Conservation (phyloP, 1,139 yeast species). For the Geotrichum siamense region DNA sequence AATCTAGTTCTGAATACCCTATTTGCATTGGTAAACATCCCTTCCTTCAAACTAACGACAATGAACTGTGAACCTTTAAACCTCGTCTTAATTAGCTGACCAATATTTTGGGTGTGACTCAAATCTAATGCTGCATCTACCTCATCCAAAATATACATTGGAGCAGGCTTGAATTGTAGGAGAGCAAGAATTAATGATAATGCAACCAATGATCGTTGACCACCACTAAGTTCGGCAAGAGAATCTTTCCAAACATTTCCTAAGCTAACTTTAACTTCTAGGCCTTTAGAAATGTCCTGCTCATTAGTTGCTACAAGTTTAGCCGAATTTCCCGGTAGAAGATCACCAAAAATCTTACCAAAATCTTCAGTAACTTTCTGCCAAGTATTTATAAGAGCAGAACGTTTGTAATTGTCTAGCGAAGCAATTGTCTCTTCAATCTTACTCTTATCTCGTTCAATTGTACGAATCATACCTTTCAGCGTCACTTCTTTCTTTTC, state of each 20-base stretch:
- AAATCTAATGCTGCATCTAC: slow-evolving; percentile 97
- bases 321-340: slow-evolving; percentile 85
- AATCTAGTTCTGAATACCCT: slow-evolving; percentile 87
- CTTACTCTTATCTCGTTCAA: slow-evolving; percentile 83
- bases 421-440: slow-evolving; percentile 85
- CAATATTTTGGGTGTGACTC: slow-evolving; percentile 95
- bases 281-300: slow-evolving; percentile 79
- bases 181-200: slow-evolving; percentile 83
- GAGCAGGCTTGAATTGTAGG: slow-evolving; percentile 93
- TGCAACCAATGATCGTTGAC: slow-evolving; percentile 92
- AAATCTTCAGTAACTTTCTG: slow-evolving; percentile 71
- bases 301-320: slow-evolving; percentile 72
- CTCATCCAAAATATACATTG: slow-evolving; percentile 94
- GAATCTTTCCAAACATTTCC: slow-evolving; percentile 97
- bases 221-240: slow-evolving; percentile 91
- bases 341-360: slow-evolving; percentile 85
- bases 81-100: slow-evolving; percentile 88
- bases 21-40: slow-evolving; percentile 97
- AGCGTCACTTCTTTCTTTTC: slow-evolving; percentile 80
- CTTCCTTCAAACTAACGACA: slow-evolving; percentile 93
- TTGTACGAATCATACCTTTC: slow-evolving; percentile 74
- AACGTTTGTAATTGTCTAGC: slow-evolving; percentile 77
- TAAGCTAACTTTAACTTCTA: slow-evolving; percentile 83
- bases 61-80: slow-evolving; percentile 95
- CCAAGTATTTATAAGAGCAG: slow-evolving; percentile 78